Evolutionary conservation across 352 stramenopile species (phyloP).

Genomic region (Elongisporangium undulatum): DNA sequence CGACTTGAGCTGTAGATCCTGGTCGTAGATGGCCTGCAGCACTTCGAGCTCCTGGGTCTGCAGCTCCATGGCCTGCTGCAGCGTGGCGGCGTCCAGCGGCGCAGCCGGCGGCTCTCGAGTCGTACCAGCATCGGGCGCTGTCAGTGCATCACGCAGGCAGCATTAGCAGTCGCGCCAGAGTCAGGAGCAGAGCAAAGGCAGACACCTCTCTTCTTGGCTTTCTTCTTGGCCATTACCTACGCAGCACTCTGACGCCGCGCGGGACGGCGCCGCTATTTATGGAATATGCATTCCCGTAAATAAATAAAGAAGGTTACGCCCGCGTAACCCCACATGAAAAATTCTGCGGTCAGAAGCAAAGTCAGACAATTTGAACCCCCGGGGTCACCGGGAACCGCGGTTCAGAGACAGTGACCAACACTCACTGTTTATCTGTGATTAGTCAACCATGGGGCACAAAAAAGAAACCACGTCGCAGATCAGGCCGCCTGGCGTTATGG

Average conservation of each 20-base stretch:
- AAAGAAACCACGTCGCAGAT: background rate
- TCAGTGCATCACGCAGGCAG: background rate
- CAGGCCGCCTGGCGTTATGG: background rate
- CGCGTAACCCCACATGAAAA: background rate
- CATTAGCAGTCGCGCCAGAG: background rate
- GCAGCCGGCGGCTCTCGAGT: background rate
- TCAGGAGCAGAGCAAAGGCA: background rate
- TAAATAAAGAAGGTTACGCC: background rate
- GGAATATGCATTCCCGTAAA: background rate
- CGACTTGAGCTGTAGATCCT: conserved; percentile 59
- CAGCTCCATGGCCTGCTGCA: conserved; percentile 50
- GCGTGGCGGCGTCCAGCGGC: conserved; percentile 32
- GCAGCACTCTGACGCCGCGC: background rate
- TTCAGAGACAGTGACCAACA: background rate
- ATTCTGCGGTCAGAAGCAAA: background rate
- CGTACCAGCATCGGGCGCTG: background rate
- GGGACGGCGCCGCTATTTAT: background rate
- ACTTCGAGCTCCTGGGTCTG: conserved; percentile 81
- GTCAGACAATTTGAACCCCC: background rate
- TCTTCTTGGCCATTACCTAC: conserved; percentile 65
- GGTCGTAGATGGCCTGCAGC: conserved; percentile 78
- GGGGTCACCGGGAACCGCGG: background rate
- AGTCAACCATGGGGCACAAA: background rate
- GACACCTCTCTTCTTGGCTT: conserved; percentile 63
- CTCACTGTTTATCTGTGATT: background rate